Percentiles rank a stretch among this genome's conserved stretches.
These are phyloP conservation scores for Jimgerdemannia flammicorona DNA, from an alignment of 192 early-diverging fungal genomes.

Conservation along the genomic window DNA sequence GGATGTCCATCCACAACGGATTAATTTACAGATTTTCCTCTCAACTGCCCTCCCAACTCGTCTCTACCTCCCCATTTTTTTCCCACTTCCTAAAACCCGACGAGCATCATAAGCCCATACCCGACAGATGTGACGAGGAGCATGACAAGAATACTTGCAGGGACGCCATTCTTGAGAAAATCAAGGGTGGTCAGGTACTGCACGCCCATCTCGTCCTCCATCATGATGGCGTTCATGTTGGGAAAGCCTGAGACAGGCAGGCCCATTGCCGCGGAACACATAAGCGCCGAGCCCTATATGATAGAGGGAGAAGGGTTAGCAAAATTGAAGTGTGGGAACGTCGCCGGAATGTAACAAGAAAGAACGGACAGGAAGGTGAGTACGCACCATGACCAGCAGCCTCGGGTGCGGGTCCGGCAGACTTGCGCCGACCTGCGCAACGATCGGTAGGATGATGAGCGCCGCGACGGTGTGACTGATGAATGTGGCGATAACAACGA, in stretches of 20 bases:
- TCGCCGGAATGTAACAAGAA: slow-evolving; percentile 12
- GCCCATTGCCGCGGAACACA: slow-evolving; percentile 89
- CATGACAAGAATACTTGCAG: slow-evolving; percentile 69
- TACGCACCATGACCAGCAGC: slow-evolving; percentile 73
- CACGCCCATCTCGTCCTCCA: slow-evolving; percentile 83
- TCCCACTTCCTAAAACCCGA: slow-evolving; percentile 30
- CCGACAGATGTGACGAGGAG: slow-evolving; percentile 69
- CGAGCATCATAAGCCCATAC: slow-evolving; percentile 64
- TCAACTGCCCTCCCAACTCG: too few species aligned
- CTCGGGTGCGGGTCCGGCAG: slow-evolving; percentile 76
- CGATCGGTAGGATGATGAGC: slow-evolving; percentile 93
- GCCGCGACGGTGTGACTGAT: slow-evolving; percentile 96
- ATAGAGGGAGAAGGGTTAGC: slow-evolving; percentile 5
- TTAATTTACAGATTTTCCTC: too few species aligned
- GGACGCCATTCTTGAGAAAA: slow-evolving; percentile 82
- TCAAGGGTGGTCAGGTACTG: slow-evolving; percentile 80
- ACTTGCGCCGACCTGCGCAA: slow-evolving; percentile 78
- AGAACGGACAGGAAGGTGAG: slow-evolving; percentile 13
- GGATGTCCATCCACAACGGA: too few species aligned
- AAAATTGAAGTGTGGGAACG: slow-evolving; percentile 12
- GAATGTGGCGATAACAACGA: slow-evolving; percentile 85
- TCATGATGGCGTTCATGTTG: slow-evolving; percentile 95
- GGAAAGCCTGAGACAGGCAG: slow-evolving; percentile 94
- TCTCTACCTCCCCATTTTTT: not conserved
- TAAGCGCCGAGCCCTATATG: slow-evolving; percentile 60